phyloP scores from a whole-genome alignment of 1,139 yeast genomes.

The Pneumocystis jirovecii region DNA sequence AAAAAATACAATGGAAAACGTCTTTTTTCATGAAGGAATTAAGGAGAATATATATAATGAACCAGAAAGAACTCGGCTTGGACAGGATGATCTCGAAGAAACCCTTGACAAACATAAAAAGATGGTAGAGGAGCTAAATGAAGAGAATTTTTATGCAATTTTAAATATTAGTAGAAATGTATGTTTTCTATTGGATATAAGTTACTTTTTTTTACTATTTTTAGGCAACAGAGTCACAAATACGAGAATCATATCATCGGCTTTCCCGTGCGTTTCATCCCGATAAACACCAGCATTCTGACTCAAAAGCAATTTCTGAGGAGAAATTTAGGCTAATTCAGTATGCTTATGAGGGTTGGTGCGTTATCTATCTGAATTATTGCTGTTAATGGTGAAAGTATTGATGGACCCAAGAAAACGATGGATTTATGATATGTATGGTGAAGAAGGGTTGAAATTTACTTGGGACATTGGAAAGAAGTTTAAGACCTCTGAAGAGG shows the following conservation, averaged over 20 bases:
- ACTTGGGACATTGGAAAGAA: conserved; percentile 8
- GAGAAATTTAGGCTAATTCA: conserved; percentile 8
- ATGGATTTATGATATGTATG: conserved; percentile 1
- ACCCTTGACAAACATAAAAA: neutral
- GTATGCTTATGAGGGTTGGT: neutral
- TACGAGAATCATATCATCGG: conserved; percentile 8
- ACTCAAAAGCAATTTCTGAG: conserved; percentile 2
- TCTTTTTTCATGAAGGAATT: neutral
- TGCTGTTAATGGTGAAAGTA: neutral
- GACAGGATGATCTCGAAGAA: neutral
- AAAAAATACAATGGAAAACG: neutral
- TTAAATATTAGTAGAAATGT: neutral
- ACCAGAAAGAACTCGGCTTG: neutral
- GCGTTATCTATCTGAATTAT: neutral
- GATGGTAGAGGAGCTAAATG: neutral
- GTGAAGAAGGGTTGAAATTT: neutral
- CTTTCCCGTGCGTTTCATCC: conserved; percentile 10
- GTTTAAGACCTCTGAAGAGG: conserved; percentile 8
- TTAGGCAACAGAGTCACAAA: conserved; percentile 8
- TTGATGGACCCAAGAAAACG: conserved; percentile 1
- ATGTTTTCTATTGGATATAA: neutral
- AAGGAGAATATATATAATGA: neutral
- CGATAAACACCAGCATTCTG: conserved; percentile 8
- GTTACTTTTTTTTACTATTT: neutral
- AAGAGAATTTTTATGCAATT: neutral